These are phyloP conservation scores for Capillidium heterosporum DNA, from an alignment of 371 early-diverging fungal species.

Conservation along the genomic window DNA sequence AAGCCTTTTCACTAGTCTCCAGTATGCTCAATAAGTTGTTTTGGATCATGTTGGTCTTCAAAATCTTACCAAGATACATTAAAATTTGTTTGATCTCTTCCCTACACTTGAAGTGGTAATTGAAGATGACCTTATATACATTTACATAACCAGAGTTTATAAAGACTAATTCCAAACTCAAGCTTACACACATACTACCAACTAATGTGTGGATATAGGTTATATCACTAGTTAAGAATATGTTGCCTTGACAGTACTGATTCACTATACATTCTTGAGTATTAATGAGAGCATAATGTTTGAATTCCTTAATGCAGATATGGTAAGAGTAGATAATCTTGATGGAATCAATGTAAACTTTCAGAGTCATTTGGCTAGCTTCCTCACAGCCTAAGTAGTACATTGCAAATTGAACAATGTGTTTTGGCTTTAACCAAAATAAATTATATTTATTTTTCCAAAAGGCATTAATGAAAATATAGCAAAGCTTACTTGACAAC, in stretches of 20 bases:
- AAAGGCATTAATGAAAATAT: neutral
- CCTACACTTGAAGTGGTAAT: constrained; percentile 12
- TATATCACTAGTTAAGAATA: constrained; percentile 20
- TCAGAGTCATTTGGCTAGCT: constrained; percentile 7
- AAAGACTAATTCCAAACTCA: constrained; percentile 19
- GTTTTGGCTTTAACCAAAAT: neutral
- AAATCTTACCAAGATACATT: neutral
- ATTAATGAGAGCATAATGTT: neutral
- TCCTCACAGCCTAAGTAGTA: constrained; percentile 6
- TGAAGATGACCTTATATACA: constrained; percentile 5
- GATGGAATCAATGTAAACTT: constrained; percentile 9
- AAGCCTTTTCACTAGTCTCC: too few species aligned
- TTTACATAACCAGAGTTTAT: constrained; percentile 7
- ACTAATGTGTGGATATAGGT: constrained; percentile 19
- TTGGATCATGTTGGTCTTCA: too few species aligned
- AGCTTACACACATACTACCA: constrained; percentile 23
- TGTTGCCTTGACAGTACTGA: neutral
- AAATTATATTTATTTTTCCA: neutral
- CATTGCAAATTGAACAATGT: neutral
- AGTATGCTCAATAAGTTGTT: too few species aligned
- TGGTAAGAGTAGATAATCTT: constrained; percentile 4
- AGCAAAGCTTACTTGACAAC: neutral
- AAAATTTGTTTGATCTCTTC: constrained; percentile 8
- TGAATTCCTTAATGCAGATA: constrained; percentile 8
- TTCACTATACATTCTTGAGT: neutral